Percentiles rank a stretch among this genome's conserved stretches.
These are phyloP conservation scores for Rhodosporidiobolus odoratus DNA, from an alignment of 768 basidiomycete genomes.

Conservation along the genomic window DNA sequence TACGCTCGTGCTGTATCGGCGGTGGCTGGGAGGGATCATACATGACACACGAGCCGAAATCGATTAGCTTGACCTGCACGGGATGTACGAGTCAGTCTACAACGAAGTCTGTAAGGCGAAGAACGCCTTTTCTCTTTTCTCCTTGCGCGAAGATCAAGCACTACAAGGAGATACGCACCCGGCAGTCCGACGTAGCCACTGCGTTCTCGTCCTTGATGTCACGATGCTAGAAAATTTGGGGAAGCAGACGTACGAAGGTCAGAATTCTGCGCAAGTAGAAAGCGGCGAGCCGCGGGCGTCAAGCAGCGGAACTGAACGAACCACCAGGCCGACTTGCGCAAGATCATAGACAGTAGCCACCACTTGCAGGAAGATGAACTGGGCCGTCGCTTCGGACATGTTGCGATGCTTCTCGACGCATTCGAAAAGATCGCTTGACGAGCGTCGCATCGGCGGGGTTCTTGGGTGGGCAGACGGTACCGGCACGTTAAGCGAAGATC, in stretches of 20 bases:
- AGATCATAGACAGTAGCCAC: conserved; percentile 77
- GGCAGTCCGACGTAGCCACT: conserved; percentile 49
- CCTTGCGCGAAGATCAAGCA: too few relatives aligned
- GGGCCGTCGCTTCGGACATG: conserved; percentile 68
- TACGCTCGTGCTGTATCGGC: conserved; percentile 46
- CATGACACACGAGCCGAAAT: conserved; percentile 82
- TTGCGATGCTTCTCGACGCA: conserved; percentile 83
- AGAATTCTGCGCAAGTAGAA: not conserved
- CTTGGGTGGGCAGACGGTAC: not conserved
- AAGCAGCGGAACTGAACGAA: not conserved
- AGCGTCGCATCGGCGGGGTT: conserved; percentile 10
- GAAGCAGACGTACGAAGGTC: too few relatives aligned
- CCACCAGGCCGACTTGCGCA: conserved; percentile 45
- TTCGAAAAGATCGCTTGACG: conserved; percentile 69
- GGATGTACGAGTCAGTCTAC: not conserved
- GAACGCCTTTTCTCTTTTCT: too few relatives aligned
- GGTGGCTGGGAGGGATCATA: conserved; percentile 59
- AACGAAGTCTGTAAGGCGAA: not conserved
- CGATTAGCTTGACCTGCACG: conserved; percentile 73
- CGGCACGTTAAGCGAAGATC: too few relatives aligned
- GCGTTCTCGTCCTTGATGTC: conserved; percentile 52
- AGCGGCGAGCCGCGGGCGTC: too few relatives aligned
- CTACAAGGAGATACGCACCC: conserved; percentile 45
- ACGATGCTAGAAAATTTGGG: conserved; percentile 40
- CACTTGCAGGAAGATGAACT: conserved; percentile 77